Base-by-base conservation (phyloP, 371 early-diverging fungal species). In the Lichtheimia corymbifera region DNA sequence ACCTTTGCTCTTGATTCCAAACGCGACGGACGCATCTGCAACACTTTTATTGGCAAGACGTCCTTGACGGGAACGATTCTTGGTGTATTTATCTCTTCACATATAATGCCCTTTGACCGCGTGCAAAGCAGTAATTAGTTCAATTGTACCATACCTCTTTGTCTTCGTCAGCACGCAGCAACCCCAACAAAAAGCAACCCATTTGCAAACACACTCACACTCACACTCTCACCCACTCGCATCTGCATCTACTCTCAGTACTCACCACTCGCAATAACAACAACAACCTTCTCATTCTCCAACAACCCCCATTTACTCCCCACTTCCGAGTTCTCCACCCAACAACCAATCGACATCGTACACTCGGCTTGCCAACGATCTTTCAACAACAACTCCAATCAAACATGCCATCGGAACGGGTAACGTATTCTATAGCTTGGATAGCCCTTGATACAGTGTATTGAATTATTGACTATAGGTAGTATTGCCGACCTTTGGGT, bases 401-500 rank as follows among this genome's bases (percentile, higher is more conserved):
- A 35, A 35, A 9, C 54, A 65, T 65, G 65, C 60, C 65, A 50
- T 50, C 65, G 18, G 60, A 53, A 55, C 59, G 59, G 65, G 65
- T 65, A 65, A 28, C 42, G 28, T 53, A 47, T 50, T 50, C 13
- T 40, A 1, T n/a, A 9, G 6, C 27, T 20, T 51, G 15, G 7
- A 13, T 14, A 13, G 49, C 15, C 13, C 42, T 17, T n/a, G 7
- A 2, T 27, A 20, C 35, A 61, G 61, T 53, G 27, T 40, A 20
- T 51, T 28, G 47, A 56, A 35, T 35, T 35, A 35, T 9, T 35
- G 35, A 9, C 11, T 35, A 47, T 44, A 43, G 47, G 57, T 28
- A 15, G 18, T 61, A 50, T 44, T 50, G 55, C 71, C 74, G 41
- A 66, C 68, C 42, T 50, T 76, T 53, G 74, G 77, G 49, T 86